Percentiles rank a stretch among this genome's conserved stretches.
Evolutionary conservation across 352 stramenopile genomes (phyloP).

Genomic region (Globisporangium emineosum): DNA sequence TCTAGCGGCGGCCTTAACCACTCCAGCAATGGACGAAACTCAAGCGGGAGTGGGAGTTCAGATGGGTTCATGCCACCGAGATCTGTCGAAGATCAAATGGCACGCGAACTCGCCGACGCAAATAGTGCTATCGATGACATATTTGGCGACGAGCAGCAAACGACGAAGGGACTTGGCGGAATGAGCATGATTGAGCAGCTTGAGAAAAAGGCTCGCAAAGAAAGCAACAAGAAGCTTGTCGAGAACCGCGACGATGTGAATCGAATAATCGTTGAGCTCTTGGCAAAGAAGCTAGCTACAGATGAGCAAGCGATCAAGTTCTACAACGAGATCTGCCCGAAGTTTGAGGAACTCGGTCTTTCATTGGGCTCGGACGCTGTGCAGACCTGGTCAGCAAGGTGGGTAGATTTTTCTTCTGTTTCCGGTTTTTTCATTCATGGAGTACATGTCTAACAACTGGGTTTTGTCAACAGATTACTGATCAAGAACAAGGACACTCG

Average conservation of each 20-base stretch:
- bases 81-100: conserved; percentile 84
- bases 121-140: conserved; percentile 83
- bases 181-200: conserved; percentile 89
- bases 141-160: conserved; percentile 77
- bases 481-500: conserved; percentile 89
- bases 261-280: conserved; percentile 43
- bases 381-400: conserved; percentile 81
- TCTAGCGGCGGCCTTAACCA: conserved; percentile 24
- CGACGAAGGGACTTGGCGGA: conserved; percentile 55
- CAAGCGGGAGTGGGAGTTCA: conserved; percentile 21
- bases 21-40: conserved; percentile 9
- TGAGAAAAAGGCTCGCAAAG: conserved; percentile 81
- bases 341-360: conserved; percentile 67
- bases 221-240: conserved; percentile 87
- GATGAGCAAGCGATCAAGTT: conserved; percentile 76
- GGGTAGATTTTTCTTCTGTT: background rate
- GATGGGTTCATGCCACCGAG: conserved; percentile 23
- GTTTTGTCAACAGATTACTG: conserved; percentile 35
- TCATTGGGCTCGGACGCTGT: conserved; percentile 60
- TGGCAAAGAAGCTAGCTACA: conserved; percentile 41
- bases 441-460: background rate
- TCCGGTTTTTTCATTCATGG: background rate
- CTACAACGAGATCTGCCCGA: conserved; percentile 47
- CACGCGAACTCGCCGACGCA: conserved; percentile 67
- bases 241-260: conserved; percentile 69